Percentiles rank a stretch among this genome's conserved stretches.
Conservation (phyloP, 1,139 yeast genomes). For the Yamadazyma oceani region DNA sequence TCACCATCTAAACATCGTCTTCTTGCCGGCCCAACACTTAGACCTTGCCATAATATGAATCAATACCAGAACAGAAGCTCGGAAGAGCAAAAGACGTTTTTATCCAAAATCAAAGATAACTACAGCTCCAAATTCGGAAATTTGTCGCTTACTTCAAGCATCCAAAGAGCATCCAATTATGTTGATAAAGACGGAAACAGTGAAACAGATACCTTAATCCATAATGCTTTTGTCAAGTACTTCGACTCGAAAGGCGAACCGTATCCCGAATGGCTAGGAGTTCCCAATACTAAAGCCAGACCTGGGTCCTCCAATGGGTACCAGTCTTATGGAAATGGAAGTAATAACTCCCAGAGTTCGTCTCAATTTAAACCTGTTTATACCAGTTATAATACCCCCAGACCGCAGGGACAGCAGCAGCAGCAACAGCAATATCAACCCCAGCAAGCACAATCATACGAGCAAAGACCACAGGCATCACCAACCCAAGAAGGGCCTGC, state of each 20-base stretch:
- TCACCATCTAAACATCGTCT: no score
- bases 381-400: slow-evolving; percentile 22
- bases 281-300: slow-evolving; percentile 10
- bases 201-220: slow-evolving; percentile 44
- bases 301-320: neutral
- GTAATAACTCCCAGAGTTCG: slow-evolving; percentile 7
- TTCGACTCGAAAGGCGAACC: slow-evolving; percentile 33
- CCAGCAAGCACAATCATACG: slow-evolving; percentile 14
- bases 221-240: slow-evolving; percentile 45
- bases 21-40: no score
- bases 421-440: slow-evolving; percentile 10
- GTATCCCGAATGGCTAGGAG: slow-evolving; percentile 51
- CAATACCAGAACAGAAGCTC: slow-evolving; percentile 16
- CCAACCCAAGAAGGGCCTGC: slow-evolving; percentile 10
- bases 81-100: slow-evolving; percentile 25
- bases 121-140: slow-evolving; percentile 36
- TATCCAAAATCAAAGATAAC: slow-evolving; percentile 39
- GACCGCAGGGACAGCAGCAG: slow-evolving; percentile 14
- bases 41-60: no score
- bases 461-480: slow-evolving; percentile 10
- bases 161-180: slow-evolving; percentile 20
- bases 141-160: slow-evolving; percentile 27
- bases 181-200: slow-evolving; percentile 41
- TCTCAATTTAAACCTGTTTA: slow-evolving; percentile 28
- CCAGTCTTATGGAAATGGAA: neutral